phyloP scores from a whole-genome alignment of 768 basidiomycete species.

The Naganishia vaughanmartiniae region DNA sequence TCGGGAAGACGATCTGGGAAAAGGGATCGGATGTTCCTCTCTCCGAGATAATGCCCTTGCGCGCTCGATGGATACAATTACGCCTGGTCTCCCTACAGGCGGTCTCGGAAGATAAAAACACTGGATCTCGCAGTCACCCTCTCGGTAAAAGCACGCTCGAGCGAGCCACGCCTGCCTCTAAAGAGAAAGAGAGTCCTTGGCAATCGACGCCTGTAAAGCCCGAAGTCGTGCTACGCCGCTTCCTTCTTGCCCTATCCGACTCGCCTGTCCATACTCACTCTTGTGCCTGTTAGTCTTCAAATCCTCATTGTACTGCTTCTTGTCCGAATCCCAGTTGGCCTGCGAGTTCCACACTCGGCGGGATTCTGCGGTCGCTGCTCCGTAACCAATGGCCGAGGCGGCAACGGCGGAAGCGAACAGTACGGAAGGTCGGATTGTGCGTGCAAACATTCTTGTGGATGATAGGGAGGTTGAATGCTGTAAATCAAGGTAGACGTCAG shows the following conservation, averaged over 20 bases:
- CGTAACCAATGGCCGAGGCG: constrained; percentile 6
- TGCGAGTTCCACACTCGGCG: constrained; percentile 27
- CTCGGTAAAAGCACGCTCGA: no score
- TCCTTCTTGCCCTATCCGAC: not conserved
- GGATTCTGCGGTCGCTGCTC: constrained; percentile 8
- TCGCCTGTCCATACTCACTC: constrained; percentile 22
- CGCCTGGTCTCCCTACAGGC: not conserved
- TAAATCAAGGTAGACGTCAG: not conserved
- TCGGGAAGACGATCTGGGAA: no score
- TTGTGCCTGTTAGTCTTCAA: constrained; percentile 34
- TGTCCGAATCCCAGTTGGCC: constrained; percentile 24
- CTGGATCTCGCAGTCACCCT: no score
- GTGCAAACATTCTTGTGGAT: constrained; percentile 17
- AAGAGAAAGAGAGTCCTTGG: not conserved
- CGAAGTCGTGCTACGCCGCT: not conserved
- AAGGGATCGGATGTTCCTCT: no score
- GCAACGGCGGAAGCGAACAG: constrained; percentile 19
- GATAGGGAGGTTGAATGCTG: not conserved
- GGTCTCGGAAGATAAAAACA: not conserved
- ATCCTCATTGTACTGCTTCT: constrained; percentile 30
- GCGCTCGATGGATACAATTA: not conserved
- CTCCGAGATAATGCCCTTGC: not conserved
- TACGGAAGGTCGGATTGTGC: constrained; percentile 5
- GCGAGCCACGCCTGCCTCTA: no score
- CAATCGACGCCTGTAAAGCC: not conserved